phyloP scores from a whole-genome alignment of 192 early-diverging fungal species.

The Rhizoclosmatium globosum region DNA sequence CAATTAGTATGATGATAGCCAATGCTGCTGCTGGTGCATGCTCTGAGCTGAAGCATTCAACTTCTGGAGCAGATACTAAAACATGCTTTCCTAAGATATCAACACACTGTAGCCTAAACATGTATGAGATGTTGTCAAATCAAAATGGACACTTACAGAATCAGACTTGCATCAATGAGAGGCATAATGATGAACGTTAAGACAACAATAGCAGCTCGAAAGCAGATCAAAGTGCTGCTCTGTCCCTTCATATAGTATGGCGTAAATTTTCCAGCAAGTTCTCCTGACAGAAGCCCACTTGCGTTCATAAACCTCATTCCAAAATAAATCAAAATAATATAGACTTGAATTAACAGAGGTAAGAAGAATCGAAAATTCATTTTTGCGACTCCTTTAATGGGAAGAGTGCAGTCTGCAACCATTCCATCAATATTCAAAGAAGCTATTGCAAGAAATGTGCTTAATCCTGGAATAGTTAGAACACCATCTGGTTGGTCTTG shows the following conservation, averaged over 20 bases:
- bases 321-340: conserved; percentile 26
- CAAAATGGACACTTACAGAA: conserved; percentile 7
- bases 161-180: conserved; percentile 25
- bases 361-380: conserved; percentile 36
- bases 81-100: conserved; percentile 22
- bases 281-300: conserved; percentile 1
- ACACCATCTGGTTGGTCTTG: neutral
- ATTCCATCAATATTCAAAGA: conserved; percentile 35
- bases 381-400: conserved; percentile 25
- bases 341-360: conserved; percentile 19
- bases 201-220: conserved; percentile 18
- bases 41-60: conserved; percentile 8
- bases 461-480: conserved; percentile 6
- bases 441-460: conserved; percentile 26
- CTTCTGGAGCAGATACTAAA: neutral
- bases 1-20: conserved; percentile 25
- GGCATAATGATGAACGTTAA: conserved; percentile 38
- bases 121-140: neutral
- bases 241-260: conserved; percentile 39
- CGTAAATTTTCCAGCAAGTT: neutral
- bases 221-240: conserved; percentile 23
- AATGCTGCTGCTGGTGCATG: conserved; percentile 21
- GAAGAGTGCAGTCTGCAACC: conserved; percentile 34
- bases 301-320: conserved; percentile 8
- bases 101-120: conserved; percentile 23